A percentile compares a stretch with the other conserved stretches of the same genome.
Evolutionary conservation across 495 filamentous ascomycete genomes (phyloP).

Genomic region (Trichoderma gamsii): DNA sequence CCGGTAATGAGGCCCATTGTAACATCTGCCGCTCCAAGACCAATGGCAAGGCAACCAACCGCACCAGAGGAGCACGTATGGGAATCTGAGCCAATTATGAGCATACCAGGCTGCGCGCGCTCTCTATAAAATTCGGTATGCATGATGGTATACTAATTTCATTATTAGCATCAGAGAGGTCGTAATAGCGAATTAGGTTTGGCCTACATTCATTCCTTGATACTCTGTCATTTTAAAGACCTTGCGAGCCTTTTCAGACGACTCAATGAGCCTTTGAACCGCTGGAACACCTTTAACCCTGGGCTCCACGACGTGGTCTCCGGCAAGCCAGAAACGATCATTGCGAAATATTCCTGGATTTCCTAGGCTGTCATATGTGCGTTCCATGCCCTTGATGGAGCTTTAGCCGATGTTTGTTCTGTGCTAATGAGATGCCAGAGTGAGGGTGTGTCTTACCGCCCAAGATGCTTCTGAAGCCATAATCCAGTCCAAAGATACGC

Average conservation of each 20-base stretch:
- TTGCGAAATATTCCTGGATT: slow-evolving; percentile 40
- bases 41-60: slow-evolving; percentile 37
- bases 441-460: slow-evolving; percentile 23
- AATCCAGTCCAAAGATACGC: slow-evolving; percentile 39
- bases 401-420: background rate
- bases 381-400: slow-evolving; percentile 33
- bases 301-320: slow-evolving; percentile 44
- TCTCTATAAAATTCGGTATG: slow-evolving; percentile 45
- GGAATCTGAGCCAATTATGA: slow-evolving; percentile 42
- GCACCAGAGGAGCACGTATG: slow-evolving; percentile 43
- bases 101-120: slow-evolving; percentile 40
- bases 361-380: slow-evolving; percentile 31
- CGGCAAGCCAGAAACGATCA: slow-evolving; percentile 44
- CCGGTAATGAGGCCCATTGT: slow-evolving; percentile 40
- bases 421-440: background rate
- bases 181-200: background rate
- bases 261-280: slow-evolving; percentile 32
- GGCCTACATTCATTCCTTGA: slow-evolving; percentile 37
- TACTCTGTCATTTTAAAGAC: slow-evolving; percentile 43
- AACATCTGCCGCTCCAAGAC: slow-evolving; percentile 42
- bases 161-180: background rate
- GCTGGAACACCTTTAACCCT: slow-evolving; percentile 30
- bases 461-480: slow-evolving; percentile 38
- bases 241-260: slow-evolving; percentile 29
- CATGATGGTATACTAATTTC: slow-evolving; percentile 37